These are phyloP conservation scores for Alternaria sp. DNA, from an alignment of 2,329 filamentous ascomycete species.

Conservation along the genomic window DNA sequence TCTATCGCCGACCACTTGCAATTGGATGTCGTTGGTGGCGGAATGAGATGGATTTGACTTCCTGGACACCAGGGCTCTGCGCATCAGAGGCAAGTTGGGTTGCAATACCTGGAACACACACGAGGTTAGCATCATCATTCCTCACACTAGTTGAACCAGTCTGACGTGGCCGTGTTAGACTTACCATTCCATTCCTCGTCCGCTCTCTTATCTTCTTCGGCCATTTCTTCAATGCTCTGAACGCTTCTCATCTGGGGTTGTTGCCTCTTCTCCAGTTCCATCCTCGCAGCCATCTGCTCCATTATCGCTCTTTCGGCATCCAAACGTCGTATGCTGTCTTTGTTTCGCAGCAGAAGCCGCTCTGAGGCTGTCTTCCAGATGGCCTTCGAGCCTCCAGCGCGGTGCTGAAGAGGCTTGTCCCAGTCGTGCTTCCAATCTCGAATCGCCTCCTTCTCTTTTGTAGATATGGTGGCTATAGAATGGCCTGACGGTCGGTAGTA, in stretches of 20 bases:
- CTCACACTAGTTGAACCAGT: neutral
- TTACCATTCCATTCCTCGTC: slow-evolving; percentile 14
- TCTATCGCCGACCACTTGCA: neutral
- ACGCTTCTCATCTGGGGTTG: slow-evolving; percentile 12
- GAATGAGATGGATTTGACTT: slow-evolving; percentile 5
- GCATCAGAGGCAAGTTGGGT: slow-evolving; percentile 6
- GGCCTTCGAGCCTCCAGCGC: slow-evolving; percentile 6
- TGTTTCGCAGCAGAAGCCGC: slow-evolving; percentile 12
- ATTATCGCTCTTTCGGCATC: slow-evolving; percentile 1
- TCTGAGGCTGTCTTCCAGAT: slow-evolving; percentile 13
- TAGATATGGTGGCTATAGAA: neutral
- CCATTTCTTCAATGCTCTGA: slow-evolving; percentile 18
- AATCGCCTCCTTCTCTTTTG: neutral
- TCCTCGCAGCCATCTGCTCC: neutral
- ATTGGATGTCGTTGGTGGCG: slow-evolving; percentile 1
- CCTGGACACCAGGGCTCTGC: slow-evolving; percentile 9
- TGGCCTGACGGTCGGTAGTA: neutral
- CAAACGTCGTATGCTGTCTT: slow-evolving; percentile 9
- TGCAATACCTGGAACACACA: slow-evolving; percentile 6
- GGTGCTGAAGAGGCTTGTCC: slow-evolving; percentile 13
- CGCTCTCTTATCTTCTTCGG: slow-evolving; percentile 14
- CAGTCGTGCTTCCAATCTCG: slow-evolving; percentile 16
- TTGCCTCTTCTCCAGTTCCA: neutral
- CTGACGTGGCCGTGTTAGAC: neutral
- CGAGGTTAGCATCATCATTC: neutral